Evolutionary conservation across 768 basidiomycete species (phyloP).

Genomic region (Rhizopogon vinicolor): DNA sequence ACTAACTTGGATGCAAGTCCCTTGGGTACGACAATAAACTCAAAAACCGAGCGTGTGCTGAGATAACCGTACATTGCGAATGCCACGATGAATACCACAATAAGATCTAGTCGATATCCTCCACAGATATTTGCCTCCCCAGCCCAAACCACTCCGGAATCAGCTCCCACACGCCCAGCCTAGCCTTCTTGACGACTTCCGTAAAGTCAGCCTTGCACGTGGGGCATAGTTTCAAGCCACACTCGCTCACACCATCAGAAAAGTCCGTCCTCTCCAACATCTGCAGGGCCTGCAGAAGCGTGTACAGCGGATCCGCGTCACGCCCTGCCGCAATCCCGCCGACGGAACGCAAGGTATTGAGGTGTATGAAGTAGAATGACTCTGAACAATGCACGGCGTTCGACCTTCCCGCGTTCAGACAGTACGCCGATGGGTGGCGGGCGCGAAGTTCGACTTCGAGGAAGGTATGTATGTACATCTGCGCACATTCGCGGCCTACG

Average conservation of each 20-base stretch:
- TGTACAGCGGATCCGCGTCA: slow-evolving; percentile 71
- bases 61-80: not conserved
- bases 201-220: slow-evolving; percentile 47
- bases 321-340: slow-evolving; percentile 69
- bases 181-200: slow-evolving; percentile 34
- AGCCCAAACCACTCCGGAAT: slow-evolving; percentile 67
- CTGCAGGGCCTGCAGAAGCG: slow-evolving; percentile 61
- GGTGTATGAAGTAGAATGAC: slow-evolving; percentile 72
- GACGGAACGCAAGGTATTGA: slow-evolving; percentile 66
- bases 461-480: slow-evolving; percentile 58
- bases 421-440: slow-evolving; percentile 48
- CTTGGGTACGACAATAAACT: not conserved
- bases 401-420: slow-evolving; percentile 35
- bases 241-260: slow-evolving; percentile 51
- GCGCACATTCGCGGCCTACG: slow-evolving; percentile 60
- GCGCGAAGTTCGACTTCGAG: slow-evolving; percentile 50
- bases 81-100: not conserved
- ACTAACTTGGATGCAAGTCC: too few relatives aligned
- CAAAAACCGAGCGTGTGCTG: not conserved
- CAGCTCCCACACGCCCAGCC: slow-evolving; percentile 57
- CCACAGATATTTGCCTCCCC: not conserved
- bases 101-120: not conserved
- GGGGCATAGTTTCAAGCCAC: slow-evolving; percentile 51
- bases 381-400: slow-evolving; percentile 44
- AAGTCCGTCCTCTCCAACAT: slow-evolving; percentile 73